phyloP scores from a whole-genome alignment of 331 rosid genomes.

The Arachis monticola region DNA sequence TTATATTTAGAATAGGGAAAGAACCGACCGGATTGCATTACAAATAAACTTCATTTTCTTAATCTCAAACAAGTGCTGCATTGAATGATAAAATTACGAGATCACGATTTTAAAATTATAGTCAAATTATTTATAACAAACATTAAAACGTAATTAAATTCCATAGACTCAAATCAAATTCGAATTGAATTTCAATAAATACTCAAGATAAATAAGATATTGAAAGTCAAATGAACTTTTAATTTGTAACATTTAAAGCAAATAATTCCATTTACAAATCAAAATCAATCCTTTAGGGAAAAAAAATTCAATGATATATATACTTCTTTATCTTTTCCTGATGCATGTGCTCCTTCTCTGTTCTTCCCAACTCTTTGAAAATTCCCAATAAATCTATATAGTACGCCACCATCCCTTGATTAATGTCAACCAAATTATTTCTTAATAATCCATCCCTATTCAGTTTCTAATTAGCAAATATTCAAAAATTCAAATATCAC shows the following conservation, averaged over 20 bases:
- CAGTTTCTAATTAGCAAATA: neutral
- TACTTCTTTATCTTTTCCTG: neutral
- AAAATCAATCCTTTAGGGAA: neutral
- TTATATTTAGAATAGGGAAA: too few species aligned
- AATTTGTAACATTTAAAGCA: neutral
- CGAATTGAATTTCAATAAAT: neutral
- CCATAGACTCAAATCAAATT: neutral
- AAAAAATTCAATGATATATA: neutral
- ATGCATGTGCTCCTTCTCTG: neutral
- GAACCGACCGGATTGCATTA: too few species aligned
- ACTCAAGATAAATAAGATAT: neutral
- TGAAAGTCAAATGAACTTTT: neutral
- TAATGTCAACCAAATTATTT: constrained; percentile 39
- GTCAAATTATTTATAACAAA: neutral
- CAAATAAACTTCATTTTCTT: too few species aligned
- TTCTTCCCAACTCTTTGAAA: neutral
- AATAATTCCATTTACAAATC: neutral
- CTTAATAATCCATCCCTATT: constrained; percentile 7
- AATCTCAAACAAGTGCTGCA: too few species aligned
- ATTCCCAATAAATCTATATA: neutral
- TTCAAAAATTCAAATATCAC: neutral
- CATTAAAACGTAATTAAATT: neutral
- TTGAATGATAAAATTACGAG: neutral
- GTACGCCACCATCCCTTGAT: neutral
- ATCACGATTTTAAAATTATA: neutral